Evolutionary conservation across 2,329 filamentous ascomycete genomes (phyloP).

Genomic region (Fonsecaea monophora): DNA sequence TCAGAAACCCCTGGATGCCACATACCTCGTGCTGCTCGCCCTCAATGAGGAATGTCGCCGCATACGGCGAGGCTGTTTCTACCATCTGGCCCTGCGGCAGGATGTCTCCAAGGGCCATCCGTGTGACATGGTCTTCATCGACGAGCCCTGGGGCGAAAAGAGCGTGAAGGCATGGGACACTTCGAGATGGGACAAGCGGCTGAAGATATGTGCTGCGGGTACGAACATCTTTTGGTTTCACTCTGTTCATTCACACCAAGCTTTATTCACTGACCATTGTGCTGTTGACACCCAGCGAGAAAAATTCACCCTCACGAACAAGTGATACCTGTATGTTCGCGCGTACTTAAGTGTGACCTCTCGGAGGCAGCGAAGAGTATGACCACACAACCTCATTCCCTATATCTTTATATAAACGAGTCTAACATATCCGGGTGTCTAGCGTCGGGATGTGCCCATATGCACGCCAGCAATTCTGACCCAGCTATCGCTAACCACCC

Average conservation of each 20-base stretch:
- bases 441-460: neutral
- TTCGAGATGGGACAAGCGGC: slow-evolving; percentile 10
- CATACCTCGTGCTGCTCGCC: slow-evolving; percentile 12
- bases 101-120: neutral
- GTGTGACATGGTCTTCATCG: slow-evolving; percentile 20
- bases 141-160: slow-evolving; percentile 12
- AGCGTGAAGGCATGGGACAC: slow-evolving; percentile 9
- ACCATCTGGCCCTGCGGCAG: slow-evolving; percentile 2
- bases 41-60: slow-evolving; percentile 20
- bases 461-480: slow-evolving; percentile 4
- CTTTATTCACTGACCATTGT: slow-evolving; percentile 3
- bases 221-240: neutral
- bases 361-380: neutral
- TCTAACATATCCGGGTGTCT: neutral
- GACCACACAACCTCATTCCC: neutral
- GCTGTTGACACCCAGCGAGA: neutral
- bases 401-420: neutral
- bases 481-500: slow-evolving; percentile 1
- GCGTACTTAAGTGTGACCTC: neutral
- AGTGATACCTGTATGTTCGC: slow-evolving; percentile 9
- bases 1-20: neutral
- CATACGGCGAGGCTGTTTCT: slow-evolving; percentile 9
- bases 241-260: neutral
- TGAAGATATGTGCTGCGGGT: slow-evolving; percentile 13
- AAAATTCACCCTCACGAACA: slow-evolving; percentile 2